These are phyloP conservation scores for Boechera retrofracta DNA, from an alignment of 345 rosid genomes.

Conservation along the genomic window DNA sequence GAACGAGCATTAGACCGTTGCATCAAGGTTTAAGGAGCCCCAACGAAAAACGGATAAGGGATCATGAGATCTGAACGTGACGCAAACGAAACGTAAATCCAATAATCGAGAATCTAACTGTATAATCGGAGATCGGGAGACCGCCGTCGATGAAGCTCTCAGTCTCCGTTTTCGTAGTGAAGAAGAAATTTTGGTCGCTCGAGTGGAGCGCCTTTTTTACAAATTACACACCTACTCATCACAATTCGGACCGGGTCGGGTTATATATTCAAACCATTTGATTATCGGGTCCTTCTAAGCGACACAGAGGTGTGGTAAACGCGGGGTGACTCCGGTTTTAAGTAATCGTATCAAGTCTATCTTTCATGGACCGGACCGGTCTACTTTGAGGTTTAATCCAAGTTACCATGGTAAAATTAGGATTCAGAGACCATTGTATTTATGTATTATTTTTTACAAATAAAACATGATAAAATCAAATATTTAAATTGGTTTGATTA, in stretches of 20 bases:
- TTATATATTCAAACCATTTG: neutral
- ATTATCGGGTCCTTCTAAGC: neutral
- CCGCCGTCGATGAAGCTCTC: slow-evolving; percentile 24
- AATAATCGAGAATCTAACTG: neutral
- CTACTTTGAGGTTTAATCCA: neutral
- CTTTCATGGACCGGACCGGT: neutral
- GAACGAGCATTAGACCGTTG: slow-evolving; percentile 73
- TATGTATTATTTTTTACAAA: no score
- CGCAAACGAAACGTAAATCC: neutral
- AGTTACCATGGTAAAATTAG: neutral
- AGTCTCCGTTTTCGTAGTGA: slow-evolving; percentile 35
- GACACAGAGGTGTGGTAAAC: neutral
- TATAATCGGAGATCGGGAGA: slow-evolving; percentile 31
- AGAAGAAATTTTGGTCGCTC: slow-evolving; percentile 22
- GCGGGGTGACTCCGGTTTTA: neutral
- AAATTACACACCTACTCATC: slow-evolving; percentile 2
- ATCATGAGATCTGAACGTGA: slow-evolving; percentile 42
- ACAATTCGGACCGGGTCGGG: slow-evolving; percentile 6
- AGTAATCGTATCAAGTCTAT: neutral
- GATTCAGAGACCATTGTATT: no score
- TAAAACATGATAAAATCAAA: no score
- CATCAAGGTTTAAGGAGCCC: slow-evolving; percentile 60
- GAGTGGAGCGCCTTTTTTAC: slow-evolving; percentile 23
- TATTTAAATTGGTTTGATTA: no score
- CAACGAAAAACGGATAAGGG: slow-evolving; percentile 21